phyloP scores from a whole-genome alignment of 805 yeast species.

The Isabelozyma pseudorhagii region DNA sequence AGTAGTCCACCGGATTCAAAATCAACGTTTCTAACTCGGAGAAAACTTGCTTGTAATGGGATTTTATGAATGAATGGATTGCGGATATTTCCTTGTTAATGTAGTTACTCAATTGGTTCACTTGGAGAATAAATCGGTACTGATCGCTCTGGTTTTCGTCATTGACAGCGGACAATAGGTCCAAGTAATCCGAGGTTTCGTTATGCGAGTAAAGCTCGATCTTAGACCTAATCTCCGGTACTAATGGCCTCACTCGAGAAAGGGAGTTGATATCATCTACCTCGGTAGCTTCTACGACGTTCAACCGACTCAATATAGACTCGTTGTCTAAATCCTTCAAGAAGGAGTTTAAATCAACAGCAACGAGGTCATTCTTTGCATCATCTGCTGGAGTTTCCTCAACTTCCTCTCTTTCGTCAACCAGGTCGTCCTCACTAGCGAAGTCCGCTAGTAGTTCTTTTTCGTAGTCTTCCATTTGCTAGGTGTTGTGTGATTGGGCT shows the following conservation, averaged over 20 bases:
- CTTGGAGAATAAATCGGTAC: conserved; percentile 47
- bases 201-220: conserved; percentile 17
- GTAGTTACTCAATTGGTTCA: conserved; percentile 37
- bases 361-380: conserved; percentile 3
- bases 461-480: conserved; percentile 31
- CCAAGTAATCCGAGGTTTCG: conserved; percentile 26
- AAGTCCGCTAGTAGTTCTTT: conserved; percentile 42
- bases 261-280: conserved; percentile 15
- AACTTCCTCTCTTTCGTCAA: conserved; percentile 5
- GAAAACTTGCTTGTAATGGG: conserved; percentile 58
- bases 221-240: conserved; percentile 20
- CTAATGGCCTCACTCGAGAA: conserved; percentile 19
- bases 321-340: no score
- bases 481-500: no score
- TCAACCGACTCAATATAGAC: no score
- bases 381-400: conserved; percentile 9
- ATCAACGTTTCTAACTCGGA: conserved; percentile 69
- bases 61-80: conserved; percentile 47
- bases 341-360: conserved; percentile 7
- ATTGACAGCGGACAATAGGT: conserved; percentile 25
- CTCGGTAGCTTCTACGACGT: conserved; percentile 5
- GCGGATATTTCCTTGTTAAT: conserved; percentile 52
- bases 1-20: conserved; percentile 60
- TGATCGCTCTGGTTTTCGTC: conserved; percentile 35
- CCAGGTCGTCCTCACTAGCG: conserved; percentile 27